Base-by-base conservation (phyloP, 1,284 basidiomycete genomes). In the Crocinoboletus sp. region DNA sequence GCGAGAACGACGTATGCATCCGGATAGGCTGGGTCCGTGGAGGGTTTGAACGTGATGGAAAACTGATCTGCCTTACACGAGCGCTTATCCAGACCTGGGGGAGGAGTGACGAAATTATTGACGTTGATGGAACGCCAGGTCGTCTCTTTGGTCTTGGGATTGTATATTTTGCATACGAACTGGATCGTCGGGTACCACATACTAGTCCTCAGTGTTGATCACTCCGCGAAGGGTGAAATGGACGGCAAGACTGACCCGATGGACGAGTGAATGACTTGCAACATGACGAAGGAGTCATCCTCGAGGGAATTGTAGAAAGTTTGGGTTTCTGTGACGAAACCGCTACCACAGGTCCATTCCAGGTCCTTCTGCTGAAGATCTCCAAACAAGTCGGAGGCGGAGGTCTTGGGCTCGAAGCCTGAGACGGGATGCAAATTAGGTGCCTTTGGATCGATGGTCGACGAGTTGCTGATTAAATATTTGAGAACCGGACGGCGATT, bases 151-250 rank as follows among this genome's bases (percentile, higher is more conserved):
- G 88, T 93, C 49, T 74, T 74, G 9, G 94, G 87, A 63, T 96
- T 84, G 71, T 81, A 87, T 51, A 90, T 72, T 69, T 94, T 95
- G 82, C 88, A 95, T 3, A 86, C 92, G 69, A 98, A 94, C 67
- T 99, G 96, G 57, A 97, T 84, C 30, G 89, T 92, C 6, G 95
- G 94, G 60, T 89, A 92, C 90, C 90, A 94, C 40, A 94, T 65
- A 6, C 90, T 93, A 16, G 29, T 10, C 13, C 7, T 33, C 27
- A 24, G 38, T 3, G 25, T 60, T 11, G 33, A 43, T 58, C 35
- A 58, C 29, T 17, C 10, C 4, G 33, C 23, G 17, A 37, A 25
- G 42, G 12, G 44, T 6, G 1, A 29, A 15, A 41, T 19, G 27
- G 20, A 45, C 2, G 7, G 16, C 20, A 37, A 23, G 39, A 76